Base-by-base conservation (phyloP, 2,329 filamentous ascomycete species). In the Septoria linicola region DNA sequence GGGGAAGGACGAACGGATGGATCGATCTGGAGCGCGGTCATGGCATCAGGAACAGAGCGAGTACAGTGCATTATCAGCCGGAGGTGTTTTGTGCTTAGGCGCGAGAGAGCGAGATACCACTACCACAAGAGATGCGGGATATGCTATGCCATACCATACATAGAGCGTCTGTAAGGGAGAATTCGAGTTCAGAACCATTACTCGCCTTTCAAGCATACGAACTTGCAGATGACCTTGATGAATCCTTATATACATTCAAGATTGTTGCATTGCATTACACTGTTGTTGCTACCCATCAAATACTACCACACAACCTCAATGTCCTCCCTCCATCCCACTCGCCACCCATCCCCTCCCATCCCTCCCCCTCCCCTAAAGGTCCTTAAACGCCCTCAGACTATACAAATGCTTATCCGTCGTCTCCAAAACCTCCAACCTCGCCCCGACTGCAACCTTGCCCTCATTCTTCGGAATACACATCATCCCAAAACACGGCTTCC, bases 401-500 rank as follows among this genome's bases (percentile, higher is more conserved):
- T 82, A 83, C 51, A 72, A 68, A 71, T 85, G 82, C 46, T 77
- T 68, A 34, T 74, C 71, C 41, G 82, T 85, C 57, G 79, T 77
- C 61, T 78, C 76, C 54, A 76, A 68, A 2, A 84, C 79, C 60
- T 82, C 77, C 52, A 85, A 68, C 60, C 67, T 73, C 75, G 80
- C 81, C 0, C 82, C 82, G 8, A 85, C 77, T 50, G 73, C 72
- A 8, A 85, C 62, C 41, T 70, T 64, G 0, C 80, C 80, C 55
- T 82, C 78, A 36, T 70, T 72, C 53, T 76, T 72, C 13, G 83
- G 81, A 45, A 80, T 79, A 63, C 80, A 79, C 61, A 85, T 64
- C 83, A 85, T 85, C 1, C 82, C 82, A 71, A 84, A 85, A 59
- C 81, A 84, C 34, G 82, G 82, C 69, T 85, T 85, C 57, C 73